phyloP scores from a whole-genome alignment of 441 rosid species.

The Populus hybrid region DNA sequence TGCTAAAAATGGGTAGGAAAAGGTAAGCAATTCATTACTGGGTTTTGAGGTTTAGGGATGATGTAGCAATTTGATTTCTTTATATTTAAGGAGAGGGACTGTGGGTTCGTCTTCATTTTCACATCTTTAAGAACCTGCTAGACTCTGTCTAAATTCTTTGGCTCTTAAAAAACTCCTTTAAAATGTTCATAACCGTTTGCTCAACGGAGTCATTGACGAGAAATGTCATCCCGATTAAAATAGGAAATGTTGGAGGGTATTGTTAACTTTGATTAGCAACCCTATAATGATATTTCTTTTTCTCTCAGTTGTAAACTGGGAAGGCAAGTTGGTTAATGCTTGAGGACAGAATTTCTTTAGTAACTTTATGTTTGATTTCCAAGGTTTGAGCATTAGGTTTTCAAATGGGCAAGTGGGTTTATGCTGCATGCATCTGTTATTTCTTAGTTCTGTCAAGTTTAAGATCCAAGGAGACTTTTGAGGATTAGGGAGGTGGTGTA shows the following conservation, averaged over 20 bases:
- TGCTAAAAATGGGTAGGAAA: background rate
- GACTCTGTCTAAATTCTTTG: background rate
- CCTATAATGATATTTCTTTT: background rate
- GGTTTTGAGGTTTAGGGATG: background rate
- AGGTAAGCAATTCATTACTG: background rate
- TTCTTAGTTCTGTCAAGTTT: background rate
- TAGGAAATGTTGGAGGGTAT: background rate
- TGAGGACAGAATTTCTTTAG: background rate
- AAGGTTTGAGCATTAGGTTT: background rate
- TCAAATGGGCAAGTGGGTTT: background rate
- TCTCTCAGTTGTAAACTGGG: background rate
- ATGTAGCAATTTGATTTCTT: background rate
- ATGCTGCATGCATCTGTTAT: background rate
- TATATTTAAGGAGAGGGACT: background rate
- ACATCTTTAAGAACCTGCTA: background rate
- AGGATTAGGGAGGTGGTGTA: background rate
- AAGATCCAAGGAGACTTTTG: too few species aligned
- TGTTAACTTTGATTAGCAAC: background rate
- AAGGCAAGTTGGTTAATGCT: background rate
- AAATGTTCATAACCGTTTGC: background rate
- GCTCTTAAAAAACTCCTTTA: background rate
- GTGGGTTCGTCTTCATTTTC: background rate
- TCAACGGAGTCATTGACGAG: background rate
- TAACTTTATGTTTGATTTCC: background rate
- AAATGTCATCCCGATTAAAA: too few species aligned